These are phyloP conservation scores for Bimuria novae-zelandiae DNA, from an alignment of 2,329 filamentous ascomycete species.

Conservation along the genomic window DNA sequence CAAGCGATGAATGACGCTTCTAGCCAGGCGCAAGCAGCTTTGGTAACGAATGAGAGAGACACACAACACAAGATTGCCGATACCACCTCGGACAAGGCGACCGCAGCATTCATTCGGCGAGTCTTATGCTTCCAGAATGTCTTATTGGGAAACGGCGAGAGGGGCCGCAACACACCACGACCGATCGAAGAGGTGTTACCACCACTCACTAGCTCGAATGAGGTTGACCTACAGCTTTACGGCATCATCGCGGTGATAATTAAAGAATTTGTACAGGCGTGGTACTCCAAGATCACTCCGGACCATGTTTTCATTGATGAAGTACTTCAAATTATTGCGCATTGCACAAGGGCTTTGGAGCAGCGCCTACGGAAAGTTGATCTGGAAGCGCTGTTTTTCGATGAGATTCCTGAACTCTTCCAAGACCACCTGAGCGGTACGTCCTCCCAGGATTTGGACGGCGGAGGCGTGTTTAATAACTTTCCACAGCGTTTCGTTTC, in stretches of 20 bases:
- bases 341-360: conserved; percentile 86
- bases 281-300: conserved; percentile 91
- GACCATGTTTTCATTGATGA: conserved; percentile 88
- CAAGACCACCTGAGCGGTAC: conserved; percentile 80
- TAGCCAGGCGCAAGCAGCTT: conserved; percentile 21
- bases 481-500: conserved; percentile 69
- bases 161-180: conserved; percentile 61
- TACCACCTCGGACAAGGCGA: conserved; percentile 75
- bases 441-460: conserved; percentile 32
- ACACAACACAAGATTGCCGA: conserved; percentile 31
- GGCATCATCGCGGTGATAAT: conserved; percentile 88
- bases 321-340: conserved; percentile 86
- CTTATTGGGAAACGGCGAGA: conserved; percentile 55
- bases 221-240: conserved; percentile 91
- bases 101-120: conserved; percentile 77
- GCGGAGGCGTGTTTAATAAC: conserved; percentile 32
- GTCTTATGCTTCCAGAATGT: conserved; percentile 74
- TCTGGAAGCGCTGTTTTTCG: conserved; percentile 78
- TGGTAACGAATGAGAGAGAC: conserved; percentile 24
- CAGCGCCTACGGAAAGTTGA: conserved; percentile 83
- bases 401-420: conserved; percentile 84
- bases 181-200: conserved; percentile 83
- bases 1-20: conserved; percentile 12
- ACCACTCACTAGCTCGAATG: conserved; percentile 90
- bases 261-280: conserved; percentile 86